Base-by-base conservation (phyloP, 2,329 filamentous ascomycete species). In the Fusarium nelsonii region DNA sequence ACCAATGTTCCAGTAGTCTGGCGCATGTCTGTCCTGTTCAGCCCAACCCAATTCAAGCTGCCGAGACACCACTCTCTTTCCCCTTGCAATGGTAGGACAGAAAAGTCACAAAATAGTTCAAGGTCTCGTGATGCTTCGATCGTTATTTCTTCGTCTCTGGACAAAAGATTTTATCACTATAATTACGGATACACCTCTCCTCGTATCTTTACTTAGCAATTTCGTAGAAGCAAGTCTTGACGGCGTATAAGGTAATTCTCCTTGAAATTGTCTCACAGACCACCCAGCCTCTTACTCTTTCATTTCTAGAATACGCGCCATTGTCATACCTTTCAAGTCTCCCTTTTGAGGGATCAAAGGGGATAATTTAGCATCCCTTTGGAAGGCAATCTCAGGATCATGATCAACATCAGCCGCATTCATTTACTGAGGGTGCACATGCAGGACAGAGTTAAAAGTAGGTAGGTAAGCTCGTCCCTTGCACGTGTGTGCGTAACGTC, bases 271-370 rank as follows among this genome's bases (percentile, higher is more conserved):
- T 70, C 67, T 70, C 51, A 70, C 44, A 63, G 26, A 46, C 18
- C 40, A 41, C 6, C 23, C 67, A 53, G 67, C 67, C 67, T 57
- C 67, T 70, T 70, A 70, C 67, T 51, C 63, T 43, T 37, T 44
- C 63, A 70, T 57, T 51, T 56, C 53, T 40, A 56, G 51, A 50
- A 63, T 50, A 14, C 41, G 67, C 50, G 67, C 67, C 67, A 70
- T 63, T 58, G 40, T 32, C 67, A 70, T 68, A 54, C 67, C 67
- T 70, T 14, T 23, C 9, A 26, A 8, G 51, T 53, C 63, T 70
- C 67, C 67, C 67, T 70, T 70, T 32, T 36, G 48, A 20, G 20
- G 20, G 43, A 57, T 39, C 26, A 65, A 48, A 61, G 45, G 39
- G 46, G 32, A 20, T 23, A 23, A 23, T 45, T 33, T 52, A 28